phyloP scores from a whole-genome alignment of 805 yeast genomes.

The Ogataea paraovalis region DNA sequence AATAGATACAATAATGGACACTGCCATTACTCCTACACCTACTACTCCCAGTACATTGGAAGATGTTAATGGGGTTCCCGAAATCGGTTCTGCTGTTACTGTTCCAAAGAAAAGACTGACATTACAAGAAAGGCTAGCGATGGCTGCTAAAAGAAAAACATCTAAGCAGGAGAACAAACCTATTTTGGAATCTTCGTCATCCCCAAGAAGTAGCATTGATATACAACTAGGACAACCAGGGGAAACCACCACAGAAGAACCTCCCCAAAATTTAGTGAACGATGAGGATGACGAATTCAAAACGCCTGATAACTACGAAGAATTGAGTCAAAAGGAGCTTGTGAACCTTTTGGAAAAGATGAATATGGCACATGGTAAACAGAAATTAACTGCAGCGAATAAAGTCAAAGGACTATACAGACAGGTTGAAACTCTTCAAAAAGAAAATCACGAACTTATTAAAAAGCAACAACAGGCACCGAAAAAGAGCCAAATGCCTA shows the following conservation, averaged over 20 bases:
- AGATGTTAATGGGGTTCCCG: background rate
- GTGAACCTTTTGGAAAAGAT: slow-evolving; percentile 9
- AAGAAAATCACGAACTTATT: slow-evolving; percentile 13
- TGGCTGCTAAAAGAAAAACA: slow-evolving; percentile 56
- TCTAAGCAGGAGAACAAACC: slow-evolving; percentile 1
- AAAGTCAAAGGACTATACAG: slow-evolving; percentile 12
- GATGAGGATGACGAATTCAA: slow-evolving; percentile 3
- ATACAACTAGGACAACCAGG: background rate
- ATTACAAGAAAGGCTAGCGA: slow-evolving; percentile 78
- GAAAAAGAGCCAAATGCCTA: slow-evolving; percentile 9
- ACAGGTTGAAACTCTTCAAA: slow-evolving; percentile 29
- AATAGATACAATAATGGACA: background rate
- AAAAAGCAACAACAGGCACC: slow-evolving; percentile 4
- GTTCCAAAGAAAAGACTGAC: slow-evolving; percentile 57
- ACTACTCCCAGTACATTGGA: background rate
- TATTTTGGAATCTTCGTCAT: background rate
- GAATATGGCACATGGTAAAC: slow-evolving; percentile 2
- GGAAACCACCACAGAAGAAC: background rate
- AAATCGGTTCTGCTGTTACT: slow-evolving; percentile 1
- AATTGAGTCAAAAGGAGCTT: slow-evolving; percentile 11
- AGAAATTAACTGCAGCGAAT: slow-evolving; percentile 3
- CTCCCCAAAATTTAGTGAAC: background rate
- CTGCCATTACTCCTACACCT: background rate
- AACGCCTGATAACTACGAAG: slow-evolving; percentile 14
- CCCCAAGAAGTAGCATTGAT: slow-evolving; percentile 5